Percentiles rank a stretch among this genome's conserved stretches.
Evolutionary conservation across 768 basidiomycete genomes (phyloP).

Genomic region (Suillus spraguei): DNA sequence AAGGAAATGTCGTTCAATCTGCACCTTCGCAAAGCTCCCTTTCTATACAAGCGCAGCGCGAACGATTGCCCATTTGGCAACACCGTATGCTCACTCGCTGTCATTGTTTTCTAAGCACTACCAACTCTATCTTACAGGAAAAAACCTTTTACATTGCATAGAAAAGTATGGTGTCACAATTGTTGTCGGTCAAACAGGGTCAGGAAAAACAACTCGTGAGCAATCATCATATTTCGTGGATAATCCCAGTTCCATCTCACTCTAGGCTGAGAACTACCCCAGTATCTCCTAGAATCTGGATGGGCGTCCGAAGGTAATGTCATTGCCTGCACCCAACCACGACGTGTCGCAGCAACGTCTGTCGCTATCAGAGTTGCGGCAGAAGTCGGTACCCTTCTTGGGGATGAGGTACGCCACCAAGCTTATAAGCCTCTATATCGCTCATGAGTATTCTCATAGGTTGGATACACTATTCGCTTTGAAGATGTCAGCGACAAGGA

Average conservation of each 20-base stretch:
- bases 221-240: constrained; percentile 14
- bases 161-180: constrained; percentile 86
- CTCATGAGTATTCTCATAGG: constrained; percentile 48
- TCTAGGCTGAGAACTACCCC: constrained; percentile 76
- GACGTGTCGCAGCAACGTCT: constrained; percentile 93
- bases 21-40: constrained; percentile 55
- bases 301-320: constrained; percentile 84
- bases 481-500: constrained; percentile 89
- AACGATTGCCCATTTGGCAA: constrained; percentile 86
- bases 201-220: constrained; percentile 97
- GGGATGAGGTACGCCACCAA: constrained; percentile 72
- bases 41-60: constrained; percentile 74
- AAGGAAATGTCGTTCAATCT: constrained; percentile 71
- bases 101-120: neutral
- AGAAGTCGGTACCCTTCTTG: constrained; percentile 88
- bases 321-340: constrained; percentile 91
- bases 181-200: constrained; percentile 94
- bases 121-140: constrained; percentile 45
- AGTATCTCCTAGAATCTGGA: constrained; percentile 92
- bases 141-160: constrained; percentile 79
- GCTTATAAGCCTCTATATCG: constrained; percentile 16
- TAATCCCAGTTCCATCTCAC: constrained; percentile 11
- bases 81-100: constrained; percentile 58
- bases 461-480: constrained; percentile 97
- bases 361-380: constrained; percentile 89